phyloP scores from a whole-genome alignment of 306 rosid species.

The Parietaria judaica region DNA sequence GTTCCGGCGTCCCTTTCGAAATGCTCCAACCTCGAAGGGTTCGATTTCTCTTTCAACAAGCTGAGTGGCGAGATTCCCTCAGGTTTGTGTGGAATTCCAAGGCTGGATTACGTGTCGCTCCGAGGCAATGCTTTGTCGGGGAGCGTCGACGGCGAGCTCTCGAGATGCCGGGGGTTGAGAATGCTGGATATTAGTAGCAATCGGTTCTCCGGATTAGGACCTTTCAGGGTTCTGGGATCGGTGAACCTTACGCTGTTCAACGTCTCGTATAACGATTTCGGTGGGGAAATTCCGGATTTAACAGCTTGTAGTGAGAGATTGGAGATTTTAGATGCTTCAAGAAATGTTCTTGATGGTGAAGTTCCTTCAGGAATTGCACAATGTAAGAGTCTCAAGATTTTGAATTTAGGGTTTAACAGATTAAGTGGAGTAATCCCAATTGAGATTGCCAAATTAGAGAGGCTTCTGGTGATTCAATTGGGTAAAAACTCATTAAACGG shows the following conservation, averaged over 20 bases:
- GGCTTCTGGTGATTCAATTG: constrained; percentile 58
- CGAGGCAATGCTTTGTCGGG: constrained; percentile 78
- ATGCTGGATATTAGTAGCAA: constrained; percentile 76
- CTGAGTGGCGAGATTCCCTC: constrained; percentile 66
- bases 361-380: constrained; percentile 66
- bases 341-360: constrained; percentile 70
- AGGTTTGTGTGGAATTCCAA: constrained; percentile 55
- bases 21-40: constrained; percentile 79
- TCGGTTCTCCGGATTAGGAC: constrained; percentile 52
- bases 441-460: constrained; percentile 40
- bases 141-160: constrained; percentile 37
- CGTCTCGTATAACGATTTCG: constrained; percentile 54
- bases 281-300: constrained; percentile 56
- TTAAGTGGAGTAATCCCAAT: constrained; percentile 62
- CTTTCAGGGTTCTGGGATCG: constrained; percentile 53
- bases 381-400: constrained; percentile 61
- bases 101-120: constrained; percentile 55
- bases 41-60: constrained; percentile 87
- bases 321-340: constrained; percentile 73
- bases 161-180: constrained; percentile 53
- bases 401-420: constrained; percentile 64
- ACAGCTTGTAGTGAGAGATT: constrained; percentile 54
- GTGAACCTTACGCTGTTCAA: constrained; percentile 64
- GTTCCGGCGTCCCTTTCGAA: constrained; percentile 66
- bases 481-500: constrained; percentile 71